phyloP scores from a whole-genome alignment of 805 yeast genomes.

The Dipodascopsis uninucleata region DNA sequence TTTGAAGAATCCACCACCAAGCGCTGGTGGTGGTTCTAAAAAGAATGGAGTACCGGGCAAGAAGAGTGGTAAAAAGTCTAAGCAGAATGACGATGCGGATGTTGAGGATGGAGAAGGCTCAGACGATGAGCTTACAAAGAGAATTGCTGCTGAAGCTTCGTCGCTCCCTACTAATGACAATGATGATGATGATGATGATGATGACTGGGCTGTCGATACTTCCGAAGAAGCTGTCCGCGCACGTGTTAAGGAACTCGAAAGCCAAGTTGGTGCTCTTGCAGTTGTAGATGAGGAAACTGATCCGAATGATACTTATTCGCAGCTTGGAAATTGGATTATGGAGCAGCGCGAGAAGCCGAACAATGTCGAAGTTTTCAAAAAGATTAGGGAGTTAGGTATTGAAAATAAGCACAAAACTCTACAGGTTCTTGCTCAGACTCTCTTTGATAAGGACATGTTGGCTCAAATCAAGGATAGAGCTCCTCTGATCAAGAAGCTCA shows the following conservation, averaged over 20 bases:
- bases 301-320: constrained; percentile 51
- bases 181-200: constrained; percentile 66
- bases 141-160: constrained; percentile 81
- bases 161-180: constrained; percentile 49
- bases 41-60: constrained; percentile 64
- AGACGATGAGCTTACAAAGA: constrained; percentile 70
- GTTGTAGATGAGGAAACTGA: constrained; percentile 36
- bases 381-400: constrained; percentile 75
- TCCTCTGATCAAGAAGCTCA: constrained; percentile 77
- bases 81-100: constrained; percentile 53
- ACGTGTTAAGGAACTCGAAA: constrained; percentile 82
- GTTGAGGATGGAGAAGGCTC: constrained; percentile 43
- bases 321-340: constrained; percentile 87
- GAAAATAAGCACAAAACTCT: constrained; percentile 69
- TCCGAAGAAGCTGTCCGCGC: constrained; percentile 92
- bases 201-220: constrained; percentile 97
- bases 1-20: constrained; percentile 75
- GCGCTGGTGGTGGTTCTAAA: constrained; percentile 46
- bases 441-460: constrained; percentile 65
- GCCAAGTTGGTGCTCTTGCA: constrained; percentile 33
- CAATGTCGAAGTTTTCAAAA: constrained; percentile 90
- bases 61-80: constrained; percentile 45
- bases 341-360: constrained; percentile 61
- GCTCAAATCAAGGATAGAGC: constrained; percentile 70
- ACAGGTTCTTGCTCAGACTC: constrained; percentile 86